Percentiles rank a stretch among this genome's conserved stretches.
These are phyloP conservation scores for Anisodus acutangulus DNA, from an alignment of 257 asterid genomes.

Conservation along the genomic window DNA sequence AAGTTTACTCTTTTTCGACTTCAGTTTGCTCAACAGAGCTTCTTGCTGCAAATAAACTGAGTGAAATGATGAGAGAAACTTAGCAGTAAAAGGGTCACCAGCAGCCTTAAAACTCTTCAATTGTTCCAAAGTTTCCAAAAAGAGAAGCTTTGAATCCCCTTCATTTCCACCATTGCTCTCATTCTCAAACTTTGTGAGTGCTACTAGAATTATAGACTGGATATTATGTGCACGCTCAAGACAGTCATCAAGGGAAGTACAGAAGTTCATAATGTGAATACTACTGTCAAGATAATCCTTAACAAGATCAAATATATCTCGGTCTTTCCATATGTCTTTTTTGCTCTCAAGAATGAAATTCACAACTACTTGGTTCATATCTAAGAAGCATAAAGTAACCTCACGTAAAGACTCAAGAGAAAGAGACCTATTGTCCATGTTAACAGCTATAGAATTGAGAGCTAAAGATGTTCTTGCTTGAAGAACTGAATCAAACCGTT, in stretches of 20 bases:
- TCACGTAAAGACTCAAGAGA: constrained; percentile 84
- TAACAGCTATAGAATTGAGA: constrained; percentile 75
- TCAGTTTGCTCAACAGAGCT: constrained; percentile 60
- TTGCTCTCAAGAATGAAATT: constrained; percentile 62
- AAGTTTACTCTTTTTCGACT: constrained; percentile 56
- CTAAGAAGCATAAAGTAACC: constrained; percentile 70
- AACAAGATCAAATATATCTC: constrained; percentile 71
- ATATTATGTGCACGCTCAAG: constrained; percentile 65
- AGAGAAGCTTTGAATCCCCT: constrained; percentile 30
- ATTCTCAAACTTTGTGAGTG: constrained; percentile 59
- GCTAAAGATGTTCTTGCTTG: constrained; percentile 74
- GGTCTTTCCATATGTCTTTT: constrained; percentile 71
- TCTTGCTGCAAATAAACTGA: constrained; percentile 58
- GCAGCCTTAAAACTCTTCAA: constrained; percentile 59
- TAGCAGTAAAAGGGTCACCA: constrained; percentile 75
- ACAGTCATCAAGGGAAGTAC: constrained; percentile 70
- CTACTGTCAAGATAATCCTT: constrained; percentile 84
- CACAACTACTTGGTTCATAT: constrained; percentile 78
- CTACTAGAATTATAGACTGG: constrained; percentile 66
- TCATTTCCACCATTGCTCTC: constrained; percentile 30
- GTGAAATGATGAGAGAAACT: constrained; percentile 59
- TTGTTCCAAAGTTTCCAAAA: constrained; percentile 66
- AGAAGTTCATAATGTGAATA: constrained; percentile 73
- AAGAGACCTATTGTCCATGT: constrained; percentile 62
- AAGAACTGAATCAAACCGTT: constrained; percentile 61